Conservation (phyloP, 176 grass and related monocot genomes). For the Melocanna baccifera region DNA sequence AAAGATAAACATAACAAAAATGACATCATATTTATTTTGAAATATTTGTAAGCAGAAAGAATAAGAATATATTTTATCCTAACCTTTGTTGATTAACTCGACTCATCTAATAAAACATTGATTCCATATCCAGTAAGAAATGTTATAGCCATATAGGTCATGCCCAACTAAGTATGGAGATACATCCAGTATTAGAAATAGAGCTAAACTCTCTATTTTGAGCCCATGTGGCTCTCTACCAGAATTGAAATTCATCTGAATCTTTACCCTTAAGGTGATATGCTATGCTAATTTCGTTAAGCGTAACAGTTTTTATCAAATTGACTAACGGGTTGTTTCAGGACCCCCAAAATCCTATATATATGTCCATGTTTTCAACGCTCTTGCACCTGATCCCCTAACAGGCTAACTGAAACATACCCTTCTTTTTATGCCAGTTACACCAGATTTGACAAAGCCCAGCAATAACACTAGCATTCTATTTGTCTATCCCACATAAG, state of each 20-base stretch:
- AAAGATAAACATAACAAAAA: conserved; percentile 2
- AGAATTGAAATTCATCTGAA: neutral
- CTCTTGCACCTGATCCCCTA: neutral
- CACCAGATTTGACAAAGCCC: neutral
- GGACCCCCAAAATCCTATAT: neutral
- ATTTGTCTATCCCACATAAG: neutral
- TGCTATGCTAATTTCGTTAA: neutral
- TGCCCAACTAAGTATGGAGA: neutral
- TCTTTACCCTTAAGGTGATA: neutral
- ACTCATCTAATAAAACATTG: neutral
- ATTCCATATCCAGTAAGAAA: neutral
- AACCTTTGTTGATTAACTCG: neutral
- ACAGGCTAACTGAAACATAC: neutral
- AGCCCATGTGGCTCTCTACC: neutral
- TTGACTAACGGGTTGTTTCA: neutral
- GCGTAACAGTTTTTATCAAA: neutral
- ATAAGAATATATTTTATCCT: neutral
- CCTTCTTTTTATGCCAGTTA: neutral
- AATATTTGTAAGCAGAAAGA: conserved; percentile 6
- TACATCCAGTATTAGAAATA: neutral
- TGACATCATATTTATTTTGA: neutral
- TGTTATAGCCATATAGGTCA: neutral
- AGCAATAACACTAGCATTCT: neutral
- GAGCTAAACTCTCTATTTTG: conserved; percentile 7
- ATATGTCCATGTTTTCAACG: neutral